phyloP scores from a whole-genome alignment of 148 eudicot species.

The Salicornia ramosissima region DNA sequence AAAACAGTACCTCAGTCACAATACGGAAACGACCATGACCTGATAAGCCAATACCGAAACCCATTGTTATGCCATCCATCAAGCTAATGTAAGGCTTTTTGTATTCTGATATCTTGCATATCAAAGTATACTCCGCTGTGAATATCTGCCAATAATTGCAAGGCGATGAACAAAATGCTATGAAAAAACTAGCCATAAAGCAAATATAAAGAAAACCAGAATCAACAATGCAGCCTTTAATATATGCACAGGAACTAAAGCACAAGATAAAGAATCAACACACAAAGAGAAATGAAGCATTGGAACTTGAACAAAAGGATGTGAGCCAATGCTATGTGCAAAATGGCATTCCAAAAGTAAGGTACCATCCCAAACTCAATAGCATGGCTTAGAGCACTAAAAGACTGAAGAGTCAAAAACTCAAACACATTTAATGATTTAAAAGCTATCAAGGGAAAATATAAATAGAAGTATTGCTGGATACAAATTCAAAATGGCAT shows the following conservation, averaged over 20 bases:
- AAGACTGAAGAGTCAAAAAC: neutral
- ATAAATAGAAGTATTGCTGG: no score
- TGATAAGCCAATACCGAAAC: constrained; percentile 94
- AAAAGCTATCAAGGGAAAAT: no score
- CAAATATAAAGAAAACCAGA: neutral
- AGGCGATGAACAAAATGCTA: neutral
- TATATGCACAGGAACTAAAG: neutral
- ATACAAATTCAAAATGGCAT: no score
- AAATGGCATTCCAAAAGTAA: no score
- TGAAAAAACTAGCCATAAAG: neutral
- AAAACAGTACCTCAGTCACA: constrained; percentile 70
- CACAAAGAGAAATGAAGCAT: neutral
- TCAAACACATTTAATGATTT: no score
- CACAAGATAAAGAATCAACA: neutral
- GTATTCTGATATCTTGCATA: constrained; percentile 80
- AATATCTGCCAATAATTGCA: constrained; percentile 52
- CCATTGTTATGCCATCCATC: constrained; percentile 98
- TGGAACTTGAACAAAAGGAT: neutral
- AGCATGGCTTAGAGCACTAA: neutral
- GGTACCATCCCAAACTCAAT: no score
- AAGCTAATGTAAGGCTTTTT: constrained; percentile 86
- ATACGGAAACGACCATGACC: constrained; percentile 92
- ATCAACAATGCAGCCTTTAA: neutral
- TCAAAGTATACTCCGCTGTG: constrained; percentile 82
- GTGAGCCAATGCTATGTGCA: no score